Conservation (phyloP, 208 protist genomes). For the Trypanosoma theileri region DNA sequence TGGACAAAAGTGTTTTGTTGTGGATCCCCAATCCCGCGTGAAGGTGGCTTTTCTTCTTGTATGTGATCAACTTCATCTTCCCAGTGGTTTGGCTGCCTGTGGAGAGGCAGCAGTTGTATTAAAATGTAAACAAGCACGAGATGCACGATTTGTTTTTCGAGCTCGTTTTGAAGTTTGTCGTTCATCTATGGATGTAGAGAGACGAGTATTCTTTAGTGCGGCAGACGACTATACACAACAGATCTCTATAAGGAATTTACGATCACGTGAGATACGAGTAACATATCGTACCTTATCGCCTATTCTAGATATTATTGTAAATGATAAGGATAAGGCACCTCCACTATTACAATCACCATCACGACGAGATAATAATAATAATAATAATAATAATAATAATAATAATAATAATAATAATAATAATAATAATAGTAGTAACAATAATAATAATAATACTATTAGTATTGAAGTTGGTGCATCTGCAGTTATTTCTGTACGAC, state of each 20-base stretch:
- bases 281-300: conserved; percentile 24
- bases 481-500: conserved; percentile 43
- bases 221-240: conserved; percentile 15
- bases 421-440: neutral
- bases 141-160: conserved; percentile 68
- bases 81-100: conserved; percentile 35
- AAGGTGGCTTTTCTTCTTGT: conserved; percentile 73
- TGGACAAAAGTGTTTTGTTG: conserved; percentile 74
- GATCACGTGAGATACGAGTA: conserved; percentile 18
- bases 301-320: conserved; percentile 11
- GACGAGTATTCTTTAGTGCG: conserved; percentile 19
- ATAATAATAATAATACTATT: conserved; percentile 5
- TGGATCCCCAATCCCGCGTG: conserved; percentile 74
- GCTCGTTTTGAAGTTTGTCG: conserved; percentile 61
- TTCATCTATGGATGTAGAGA: conserved; percentile 63
- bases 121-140: conserved; percentile 83
- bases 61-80: conserved; percentile 44
- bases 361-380: neutral
- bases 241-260: conserved; percentile 25
- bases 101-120: conserved; percentile 81
- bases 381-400: neutral
- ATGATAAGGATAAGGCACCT: neutral
- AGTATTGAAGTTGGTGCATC: conserved; percentile 7
- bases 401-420: neutral
- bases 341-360: too few relatives aligned